phyloP scores from a whole-genome alignment of 257 asterid genomes.

The Ilex asprella region DNA sequence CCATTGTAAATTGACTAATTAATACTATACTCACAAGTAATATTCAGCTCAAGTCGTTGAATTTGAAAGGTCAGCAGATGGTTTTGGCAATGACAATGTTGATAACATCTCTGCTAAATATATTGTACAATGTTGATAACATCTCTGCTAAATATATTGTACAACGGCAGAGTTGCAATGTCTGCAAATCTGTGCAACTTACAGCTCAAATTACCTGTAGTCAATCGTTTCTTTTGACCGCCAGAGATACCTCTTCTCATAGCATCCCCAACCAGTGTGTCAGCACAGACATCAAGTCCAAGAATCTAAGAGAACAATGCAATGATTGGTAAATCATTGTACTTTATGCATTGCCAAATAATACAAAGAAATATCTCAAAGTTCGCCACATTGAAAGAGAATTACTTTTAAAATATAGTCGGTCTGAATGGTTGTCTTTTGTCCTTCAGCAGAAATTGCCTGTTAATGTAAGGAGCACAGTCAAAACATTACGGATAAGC shows the following conservation, averaged over 20 bases:
- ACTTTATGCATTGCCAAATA: background rate
- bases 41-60: background rate
- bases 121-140: too few relatives aligned
- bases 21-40: background rate
- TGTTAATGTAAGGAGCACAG: conserved; percentile 5
- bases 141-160: too few relatives aligned
- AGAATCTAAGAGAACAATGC: conserved; percentile 21
- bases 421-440: conserved; percentile 38
- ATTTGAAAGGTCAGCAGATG: background rate
- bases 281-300: conserved; percentile 53
- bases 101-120: too few relatives aligned
- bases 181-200: background rate
- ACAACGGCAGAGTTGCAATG: background rate
- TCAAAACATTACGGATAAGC: too few relatives aligned
- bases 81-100: background rate
- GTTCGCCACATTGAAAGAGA: background rate
- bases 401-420: conserved; percentile 47
- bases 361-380: background rate
- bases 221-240: conserved; percentile 56
- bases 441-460: conserved; percentile 52
- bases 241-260: conserved; percentile 57
- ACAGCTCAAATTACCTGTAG: conserved; percentile 30
- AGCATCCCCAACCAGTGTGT: conserved; percentile 42
- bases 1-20: background rate
- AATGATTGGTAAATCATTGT: background rate